A percentile compares a stretch with the other conserved stretches of the same genome.
phyloP scores from a whole-genome alignment of 768 basidiomycete species.

The Lactarius indigo region DNA sequence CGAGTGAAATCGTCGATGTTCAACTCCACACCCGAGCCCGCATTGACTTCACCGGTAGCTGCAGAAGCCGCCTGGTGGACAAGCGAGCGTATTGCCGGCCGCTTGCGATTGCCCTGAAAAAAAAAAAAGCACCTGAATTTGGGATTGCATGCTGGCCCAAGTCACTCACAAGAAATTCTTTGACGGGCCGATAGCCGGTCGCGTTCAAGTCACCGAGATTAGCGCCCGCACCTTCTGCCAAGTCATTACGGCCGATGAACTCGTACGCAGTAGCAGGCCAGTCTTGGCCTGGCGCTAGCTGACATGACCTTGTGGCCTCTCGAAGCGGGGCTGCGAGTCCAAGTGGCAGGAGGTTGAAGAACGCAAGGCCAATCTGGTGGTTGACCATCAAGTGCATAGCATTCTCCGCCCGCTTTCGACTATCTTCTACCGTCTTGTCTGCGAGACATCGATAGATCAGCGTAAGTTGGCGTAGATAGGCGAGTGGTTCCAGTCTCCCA shows the following conservation, averaged over 20 bases:
- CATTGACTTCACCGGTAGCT: slow-evolving; percentile 52
- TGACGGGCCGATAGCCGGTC: slow-evolving; percentile 54
- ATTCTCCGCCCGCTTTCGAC: slow-evolving; percentile 63
- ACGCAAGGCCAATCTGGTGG: slow-evolving; percentile 42
- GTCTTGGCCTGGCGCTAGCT: slow-evolving; percentile 66
- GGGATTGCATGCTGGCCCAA: neutral
- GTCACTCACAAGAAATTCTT: slow-evolving; percentile 53
- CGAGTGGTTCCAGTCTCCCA: slow-evolving; percentile 58
- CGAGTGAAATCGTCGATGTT: slow-evolving; percentile 70
- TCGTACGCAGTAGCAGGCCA: slow-evolving; percentile 71
- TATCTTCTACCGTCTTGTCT: slow-evolving; percentile 47
- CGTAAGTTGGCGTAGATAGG: slow-evolving; percentile 50
- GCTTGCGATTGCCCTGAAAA: slow-evolving; percentile 17
- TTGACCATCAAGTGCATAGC: slow-evolving; percentile 56
- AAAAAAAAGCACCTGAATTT: neutral
- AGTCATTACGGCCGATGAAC: slow-evolving; percentile 69
- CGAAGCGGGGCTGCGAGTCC: slow-evolving; percentile 74
- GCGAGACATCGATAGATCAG: slow-evolving; percentile 56
- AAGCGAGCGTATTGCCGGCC: slow-evolving; percentile 14
- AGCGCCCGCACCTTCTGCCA: slow-evolving; percentile 59
- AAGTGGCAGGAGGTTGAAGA: slow-evolving; percentile 57
- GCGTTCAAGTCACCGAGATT: slow-evolving; percentile 43
- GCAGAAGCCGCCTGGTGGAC: slow-evolving; percentile 30
- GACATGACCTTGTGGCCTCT: slow-evolving; percentile 83
- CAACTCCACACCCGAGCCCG: slow-evolving; percentile 68